Evolutionary conservation across 805 yeast species (phyloP), one percentile per base, ranked within the genome.

Genomic region (Cephaloascus fragrans): DNA sequence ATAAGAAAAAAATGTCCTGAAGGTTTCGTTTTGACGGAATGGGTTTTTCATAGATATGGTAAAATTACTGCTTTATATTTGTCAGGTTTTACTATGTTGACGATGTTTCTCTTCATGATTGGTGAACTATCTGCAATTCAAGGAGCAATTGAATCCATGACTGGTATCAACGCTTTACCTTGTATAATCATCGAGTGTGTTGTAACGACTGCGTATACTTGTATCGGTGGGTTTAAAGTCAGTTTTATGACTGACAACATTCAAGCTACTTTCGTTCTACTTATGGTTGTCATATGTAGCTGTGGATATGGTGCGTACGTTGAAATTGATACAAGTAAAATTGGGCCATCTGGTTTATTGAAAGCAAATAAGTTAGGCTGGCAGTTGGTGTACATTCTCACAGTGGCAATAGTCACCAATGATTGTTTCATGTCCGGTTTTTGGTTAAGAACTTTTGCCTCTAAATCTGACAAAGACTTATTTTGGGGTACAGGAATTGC

Each of bases 401-500:
- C 81, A 5, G 81, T 89, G 26, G 96, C 97, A 19, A 83, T 89
- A 52, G 73, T 87, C 41, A 84, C 96, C 26, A 89, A 89, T 52
- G 96, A 87, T 55, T 77, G 89, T 55, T 89, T 89, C 60, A 64
- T 89, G 70, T 75, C 95, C 26, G 96, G 96, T 0, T 88, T 89
- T 57, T 89, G 97, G 97, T 64, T 89, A 44, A 71, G 97, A 52
- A 85, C 97, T 1, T 89, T 89, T 65, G 95, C 97, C 4, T 80
- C 95, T 4, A 76, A 75, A 46, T 64, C 86, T 6, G 77, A 88
- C 59, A 74, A 67, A 46, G 96, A 88, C 52, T 69, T 89, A 49
- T 57, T 73, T 57, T 73, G 85, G 47, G 94, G 93, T 19, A 75
- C 88, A 39, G 67, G 80, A 3, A 63, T 89, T 43, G 95, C 96